Percentiles rank a stretch among this genome's conserved stretches.
These are phyloP conservation scores for Leccinum pellstonianum DNA, from an alignment of 768 basidiomycete genomes.

Conservation along the genomic window DNA sequence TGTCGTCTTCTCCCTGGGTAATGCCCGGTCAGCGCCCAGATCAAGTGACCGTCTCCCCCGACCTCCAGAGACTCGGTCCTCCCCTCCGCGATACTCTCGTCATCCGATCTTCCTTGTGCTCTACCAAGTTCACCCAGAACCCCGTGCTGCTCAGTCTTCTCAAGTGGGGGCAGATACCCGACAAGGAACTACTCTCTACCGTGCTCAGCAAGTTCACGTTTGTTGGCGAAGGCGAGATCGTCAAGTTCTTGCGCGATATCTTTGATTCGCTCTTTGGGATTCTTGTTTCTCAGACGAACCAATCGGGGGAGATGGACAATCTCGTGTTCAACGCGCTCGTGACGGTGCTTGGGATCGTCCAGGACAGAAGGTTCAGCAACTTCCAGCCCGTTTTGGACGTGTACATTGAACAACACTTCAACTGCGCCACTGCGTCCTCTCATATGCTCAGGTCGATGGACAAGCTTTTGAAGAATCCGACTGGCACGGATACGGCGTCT, in stretches of 20 bases:
- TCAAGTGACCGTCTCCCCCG: constrained; percentile 53
- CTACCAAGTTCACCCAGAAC: constrained; percentile 91
- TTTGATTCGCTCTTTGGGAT: constrained; percentile 94
- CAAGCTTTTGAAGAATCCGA: constrained; percentile 70
- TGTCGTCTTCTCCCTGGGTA: constrained; percentile 63
- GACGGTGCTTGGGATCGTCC: constrained; percentile 86
- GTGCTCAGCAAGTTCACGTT: constrained; percentile 85
- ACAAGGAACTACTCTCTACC: constrained; percentile 63
- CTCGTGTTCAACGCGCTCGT: constrained; percentile 90
- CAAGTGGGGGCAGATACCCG: constrained; percentile 72
- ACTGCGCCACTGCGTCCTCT: constrained; percentile 72
- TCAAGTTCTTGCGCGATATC: constrained; percentile 87
- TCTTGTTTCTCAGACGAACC: constrained; percentile 71
- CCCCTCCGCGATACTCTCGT: constrained; percentile 75
- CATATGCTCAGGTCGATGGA: constrained; percentile 90
- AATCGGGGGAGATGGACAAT: constrained; percentile 74
- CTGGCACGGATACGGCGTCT: constrained; percentile 68
- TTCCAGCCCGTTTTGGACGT: constrained; percentile 92
- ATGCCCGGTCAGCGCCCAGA: constrained; percentile 57
- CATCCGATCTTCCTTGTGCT: constrained; percentile 88
- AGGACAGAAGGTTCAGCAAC: constrained; percentile 92
- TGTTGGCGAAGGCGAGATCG: constrained; percentile 91
- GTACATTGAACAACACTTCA: constrained; percentile 90
- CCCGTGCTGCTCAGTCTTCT: constrained; percentile 76
- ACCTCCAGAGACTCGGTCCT: constrained; percentile 62